Evolutionary conservation across 2,329 filamentous ascomycete genomes (phyloP).

Genomic region (Trichoderma endophyticum): DNA sequence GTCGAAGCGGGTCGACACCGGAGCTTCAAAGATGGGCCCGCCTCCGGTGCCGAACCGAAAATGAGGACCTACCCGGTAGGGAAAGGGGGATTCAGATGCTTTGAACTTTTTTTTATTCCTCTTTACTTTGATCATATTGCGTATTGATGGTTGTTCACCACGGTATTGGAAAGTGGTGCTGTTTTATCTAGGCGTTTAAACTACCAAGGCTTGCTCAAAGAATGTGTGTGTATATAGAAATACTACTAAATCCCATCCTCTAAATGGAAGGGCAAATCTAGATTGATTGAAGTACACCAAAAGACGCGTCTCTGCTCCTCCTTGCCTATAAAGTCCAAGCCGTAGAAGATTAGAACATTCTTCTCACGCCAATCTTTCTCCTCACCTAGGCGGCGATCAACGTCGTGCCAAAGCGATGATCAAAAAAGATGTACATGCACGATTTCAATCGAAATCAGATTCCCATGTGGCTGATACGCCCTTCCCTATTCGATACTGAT

Average conservation of each 20-base stretch:
- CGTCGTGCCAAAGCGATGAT: neutral
- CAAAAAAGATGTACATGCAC: neutral
- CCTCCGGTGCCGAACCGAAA: conserved; percentile 32
- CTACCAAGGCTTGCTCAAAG: neutral
- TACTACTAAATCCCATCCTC: neutral
- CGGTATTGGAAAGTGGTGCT: neutral
- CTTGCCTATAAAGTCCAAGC: neutral
- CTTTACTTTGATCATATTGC: neutral
- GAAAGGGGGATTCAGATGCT: neutral
- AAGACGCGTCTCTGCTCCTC: neutral
- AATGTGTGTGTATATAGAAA: neutral
- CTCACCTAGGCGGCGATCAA: neutral
- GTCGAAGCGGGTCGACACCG: conserved; percentile 62
- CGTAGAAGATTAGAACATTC: neutral
- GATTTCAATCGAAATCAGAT: neutral
- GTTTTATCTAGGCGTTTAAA: neutral
- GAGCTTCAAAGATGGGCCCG: conserved; percentile 36
- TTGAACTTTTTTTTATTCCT: neutral
- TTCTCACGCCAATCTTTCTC: neutral
- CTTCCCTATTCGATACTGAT: neutral
- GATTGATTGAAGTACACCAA: neutral
- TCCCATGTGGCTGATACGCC: neutral
- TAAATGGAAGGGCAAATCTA: neutral
- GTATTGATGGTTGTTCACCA: neutral
- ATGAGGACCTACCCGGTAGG: neutral